Evolutionary conservation across 148 eudicot genomes (phyloP), one percentile per base, ranked within the genome.

Genomic region (Tetragonia tetragonoides): DNA sequence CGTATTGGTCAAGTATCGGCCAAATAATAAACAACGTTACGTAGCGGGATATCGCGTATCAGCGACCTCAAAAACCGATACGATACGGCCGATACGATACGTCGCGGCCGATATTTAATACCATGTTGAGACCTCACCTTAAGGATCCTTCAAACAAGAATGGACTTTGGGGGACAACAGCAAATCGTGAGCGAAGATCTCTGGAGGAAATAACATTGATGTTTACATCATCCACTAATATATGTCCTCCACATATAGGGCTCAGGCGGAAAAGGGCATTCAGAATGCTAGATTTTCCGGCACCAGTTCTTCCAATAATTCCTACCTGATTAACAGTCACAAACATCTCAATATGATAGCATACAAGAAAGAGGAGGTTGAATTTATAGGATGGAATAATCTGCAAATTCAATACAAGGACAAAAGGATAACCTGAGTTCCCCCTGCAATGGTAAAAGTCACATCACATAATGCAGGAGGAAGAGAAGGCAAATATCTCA

Each of bases 251-350:
- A 77, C 85, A 86, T 39, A 89, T 83, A 51, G 93, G 97, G 78
- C 88, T 89, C 54, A 96, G 88, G 70, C 97, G 91, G 80, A 96
- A 95, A 81, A 96, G 83, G 69, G 90, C 98, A 86, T 96, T 96
- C 77, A 96, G 83, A 47, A 96, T 78, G 72, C 97, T 96, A 51
- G 99, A 96, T 87, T 96, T 96, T 83, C 99, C 99, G 61, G 99
- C 99, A 72, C 98, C 99, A 42, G 99, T 96, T 84, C 99, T 88
- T 84, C 99, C 99, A 84, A 96, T 76, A 69, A 96, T 85, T 56
- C 99, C 99, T 67, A 91, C 94, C 99, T 96, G 83, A 78, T 62
- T 10, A 69, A 72, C 20, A 61, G 57, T 69, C 41, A 61, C 72
- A n/a, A 68, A 67, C 66, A 40, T 1, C 28, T 78, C 66, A 61